A percentile compares a stretch with the other conserved stretches of the same genome.
phyloP scores from a whole-genome alignment of 1,284 basidiomycete species.

The Flammula alnicola region DNA sequence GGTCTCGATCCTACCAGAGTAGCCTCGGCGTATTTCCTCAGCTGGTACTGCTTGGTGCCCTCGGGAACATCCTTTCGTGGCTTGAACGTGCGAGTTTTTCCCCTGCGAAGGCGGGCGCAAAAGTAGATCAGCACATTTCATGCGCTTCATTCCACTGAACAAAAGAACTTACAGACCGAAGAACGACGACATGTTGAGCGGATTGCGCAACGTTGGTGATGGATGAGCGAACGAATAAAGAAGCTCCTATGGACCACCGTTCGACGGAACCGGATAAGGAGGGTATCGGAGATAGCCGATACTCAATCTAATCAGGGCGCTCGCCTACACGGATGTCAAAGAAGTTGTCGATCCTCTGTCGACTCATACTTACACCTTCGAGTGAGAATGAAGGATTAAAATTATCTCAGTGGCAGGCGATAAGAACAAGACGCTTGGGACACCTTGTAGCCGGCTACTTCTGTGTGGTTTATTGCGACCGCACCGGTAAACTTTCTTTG shows the following conservation, averaged over 20 bases:
- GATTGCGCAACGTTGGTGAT: too few species aligned
- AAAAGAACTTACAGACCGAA: conserved; percentile 73
- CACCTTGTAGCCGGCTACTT: too few species aligned
- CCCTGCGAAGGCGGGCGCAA: conserved; percentile 45
- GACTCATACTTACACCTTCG: too few species aligned
- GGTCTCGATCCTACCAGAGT: conserved; percentile 68
- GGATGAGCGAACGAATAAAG: background rate
- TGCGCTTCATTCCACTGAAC: conserved; percentile 30
- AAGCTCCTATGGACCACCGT: background rate
- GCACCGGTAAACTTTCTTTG: too few species aligned
- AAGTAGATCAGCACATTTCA: background rate
- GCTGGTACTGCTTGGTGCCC: conserved; percentile 96
- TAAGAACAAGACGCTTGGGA: too few species aligned
- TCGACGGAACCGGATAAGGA: conserved; percentile 7
- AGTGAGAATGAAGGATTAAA: too few species aligned
- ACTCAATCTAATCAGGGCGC: conserved; percentile 6
- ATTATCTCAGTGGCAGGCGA: too few species aligned
- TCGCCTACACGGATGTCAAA: background rate
- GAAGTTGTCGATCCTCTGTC: too few species aligned
- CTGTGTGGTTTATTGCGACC: too few species aligned
- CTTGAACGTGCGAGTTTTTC: conserved; percentile 95
- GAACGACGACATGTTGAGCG: conserved; percentile 81
- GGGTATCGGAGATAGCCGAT: conserved; percentile 11
- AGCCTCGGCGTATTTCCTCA: conserved; percentile 96
- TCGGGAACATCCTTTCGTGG: conserved; percentile 94